Percentiles rank a stretch among this genome's conserved stretches.
Evolutionary conservation across 768 basidiomycete genomes (phyloP).

Genomic region (Calocybe indica): DNA sequence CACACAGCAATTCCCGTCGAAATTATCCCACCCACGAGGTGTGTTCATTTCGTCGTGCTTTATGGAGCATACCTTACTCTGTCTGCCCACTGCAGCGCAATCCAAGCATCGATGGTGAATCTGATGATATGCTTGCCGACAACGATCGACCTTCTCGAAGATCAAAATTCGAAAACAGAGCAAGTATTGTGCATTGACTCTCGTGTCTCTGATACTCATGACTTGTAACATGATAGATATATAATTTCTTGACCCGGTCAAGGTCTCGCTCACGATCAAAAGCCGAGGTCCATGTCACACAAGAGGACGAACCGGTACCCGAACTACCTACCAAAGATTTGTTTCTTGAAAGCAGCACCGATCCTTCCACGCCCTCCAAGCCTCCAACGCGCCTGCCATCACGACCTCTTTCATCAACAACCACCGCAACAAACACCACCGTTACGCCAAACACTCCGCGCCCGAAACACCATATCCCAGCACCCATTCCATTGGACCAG

Average conservation of each 20-base stretch:
- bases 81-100: background rate
- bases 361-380: slow-evolving; percentile 30
- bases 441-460: slow-evolving; percentile 52
- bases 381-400: slow-evolving; percentile 45
- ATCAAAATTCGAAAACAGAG: slow-evolving; percentile 41
- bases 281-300: slow-evolving; percentile 13
- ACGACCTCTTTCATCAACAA: slow-evolving; percentile 62
- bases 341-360: slow-evolving; percentile 11
- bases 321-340: slow-evolving; percentile 13
- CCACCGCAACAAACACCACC: slow-evolving; percentile 56
- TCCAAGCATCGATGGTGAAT: slow-evolving; percentile 7
- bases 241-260: slow-evolving; percentile 51
- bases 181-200: slow-evolving; percentile 16
- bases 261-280: slow-evolving; percentile 56
- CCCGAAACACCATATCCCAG: slow-evolving; percentile 19
- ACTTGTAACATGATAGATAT: slow-evolving; percentile 36
- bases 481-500: slow-evolving; percentile 21
- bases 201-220: slow-evolving; percentile 6
- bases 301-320: slow-evolving; percentile 15
- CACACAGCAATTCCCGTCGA: slow-evolving; percentile 29
- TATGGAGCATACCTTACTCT: background rate
- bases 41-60: slow-evolving; percentile 5
- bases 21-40: slow-evolving; percentile 21
- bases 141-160: slow-evolving; percentile 36
- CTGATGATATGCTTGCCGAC: slow-evolving; percentile 14